Percentiles rank a stretch among this genome's conserved stretches.
These are phyloP conservation scores for Trichophyton benhamiae DNA, from an alignment of 2,329 filamentous ascomycete species.

Conservation along the genomic window DNA sequence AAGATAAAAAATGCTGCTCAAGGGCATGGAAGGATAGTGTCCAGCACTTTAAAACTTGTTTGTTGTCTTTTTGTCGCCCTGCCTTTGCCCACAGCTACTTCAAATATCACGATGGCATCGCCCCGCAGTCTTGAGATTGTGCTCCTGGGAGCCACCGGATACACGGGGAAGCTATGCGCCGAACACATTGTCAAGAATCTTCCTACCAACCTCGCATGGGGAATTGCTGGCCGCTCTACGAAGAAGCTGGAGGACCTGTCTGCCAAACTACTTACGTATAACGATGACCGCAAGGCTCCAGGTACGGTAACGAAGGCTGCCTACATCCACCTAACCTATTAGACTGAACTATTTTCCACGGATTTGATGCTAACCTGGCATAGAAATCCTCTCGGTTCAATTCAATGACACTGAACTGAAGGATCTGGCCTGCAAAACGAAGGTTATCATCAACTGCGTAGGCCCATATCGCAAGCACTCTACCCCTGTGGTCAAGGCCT, in stretches of 20 bases:
- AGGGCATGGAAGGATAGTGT: background rate
- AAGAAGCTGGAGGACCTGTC: slow-evolving; percentile 60
- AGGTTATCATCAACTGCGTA: slow-evolving; percentile 48
- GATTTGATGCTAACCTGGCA: background rate
- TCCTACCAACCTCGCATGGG: slow-evolving; percentile 74
- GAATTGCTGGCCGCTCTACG: slow-evolving; percentile 68
- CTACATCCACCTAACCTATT: slow-evolving; percentile 17
- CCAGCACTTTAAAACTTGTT: background rate
- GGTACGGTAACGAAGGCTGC: slow-evolving; percentile 31
- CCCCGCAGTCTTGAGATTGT: slow-evolving; percentile 50
- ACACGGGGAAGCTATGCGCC: slow-evolving; percentile 66
- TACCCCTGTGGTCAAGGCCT: slow-evolving; percentile 52
- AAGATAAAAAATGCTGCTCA: background rate
- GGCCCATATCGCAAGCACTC: slow-evolving; percentile 54
- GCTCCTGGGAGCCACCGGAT: slow-evolving; percentile 60
- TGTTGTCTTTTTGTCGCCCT: background rate
- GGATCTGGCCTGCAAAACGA: slow-evolving; percentile 42
- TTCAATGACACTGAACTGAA: slow-evolving; percentile 41
- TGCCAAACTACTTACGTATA: slow-evolving; percentile 52
- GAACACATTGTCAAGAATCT: slow-evolving; percentile 61
- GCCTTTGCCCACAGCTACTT: background rate
- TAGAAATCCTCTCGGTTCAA: slow-evolving; percentile 27
- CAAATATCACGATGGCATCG: slow-evolving; percentile 7
- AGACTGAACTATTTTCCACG: slow-evolving; percentile 5
- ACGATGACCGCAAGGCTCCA: slow-evolving; percentile 58